Evolutionary conservation across 441 rosid genomes (phyloP), one percentile per base, ranked within the genome.

Genomic region (Isatis lusitanica): DNA sequence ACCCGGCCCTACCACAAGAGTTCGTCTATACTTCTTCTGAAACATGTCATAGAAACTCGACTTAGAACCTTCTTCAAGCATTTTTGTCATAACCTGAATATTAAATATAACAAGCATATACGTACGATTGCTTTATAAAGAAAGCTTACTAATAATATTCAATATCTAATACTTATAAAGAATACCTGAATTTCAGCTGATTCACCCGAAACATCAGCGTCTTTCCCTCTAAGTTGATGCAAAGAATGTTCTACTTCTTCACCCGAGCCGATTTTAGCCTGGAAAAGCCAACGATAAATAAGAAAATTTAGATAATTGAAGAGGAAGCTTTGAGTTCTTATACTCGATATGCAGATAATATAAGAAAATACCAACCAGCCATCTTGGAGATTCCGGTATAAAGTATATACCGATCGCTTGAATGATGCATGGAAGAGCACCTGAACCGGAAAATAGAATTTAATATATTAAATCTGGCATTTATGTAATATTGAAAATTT

Each of bases 301-400:
- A 24, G 10, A 8, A 21, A 42, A 59, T 12, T 53, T 17, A 36
- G 16, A 58, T 58, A 36, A 18, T 1, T 35, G 1, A 17, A 57
- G 3, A 3, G 40, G 7, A 57, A 36, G 2, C 9, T 57, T 8
- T 39, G 57, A 18, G 39, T 28, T 21, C 0, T 17, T n/a, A 38
- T 63, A 53, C 42, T 30, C n/a, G 7, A 60, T 9, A 24, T 65
- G 26, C 13, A 60, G 30, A 21, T 44, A 35, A 12, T 33, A 12
- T 18, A 44, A 15, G 21, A 61, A 76, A 53, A 39, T 39, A 71
- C 80, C 66, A 53, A 88, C 93, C 86, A 90, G 75, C 91, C 91
- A 88, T 78, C 93, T 83, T 2, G 91, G 93, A 43, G 93, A 90
- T 74, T 88, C 96, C 17, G 93, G 88, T 58, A 88, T 77, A 55